Evolutionary conservation across 1,284 basidiomycete species (phyloP).

Genomic region (Tilletia horrida): DNA sequence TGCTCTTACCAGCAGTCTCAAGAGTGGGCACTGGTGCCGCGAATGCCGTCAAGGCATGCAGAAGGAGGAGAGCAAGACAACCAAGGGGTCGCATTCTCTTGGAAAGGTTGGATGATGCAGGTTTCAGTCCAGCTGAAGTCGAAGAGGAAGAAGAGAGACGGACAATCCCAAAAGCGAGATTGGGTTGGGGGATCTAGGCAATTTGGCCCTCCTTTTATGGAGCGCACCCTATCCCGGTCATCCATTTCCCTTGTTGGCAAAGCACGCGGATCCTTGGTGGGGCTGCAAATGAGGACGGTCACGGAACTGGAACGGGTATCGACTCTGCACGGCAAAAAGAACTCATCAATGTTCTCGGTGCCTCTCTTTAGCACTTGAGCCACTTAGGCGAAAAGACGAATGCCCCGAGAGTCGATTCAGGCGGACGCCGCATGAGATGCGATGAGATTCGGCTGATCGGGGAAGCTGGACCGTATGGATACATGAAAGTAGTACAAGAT

Average conservation of each 20-base stretch:
- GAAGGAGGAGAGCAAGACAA: not conserved
- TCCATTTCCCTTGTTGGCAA: not conserved
- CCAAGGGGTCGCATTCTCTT: not conserved
- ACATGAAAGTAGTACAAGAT: not conserved
- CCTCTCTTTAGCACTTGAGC: too few species aligned
- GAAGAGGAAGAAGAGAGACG: not conserved
- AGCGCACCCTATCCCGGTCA: not conserved
- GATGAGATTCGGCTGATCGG: not conserved
- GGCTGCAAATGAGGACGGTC: too few species aligned
- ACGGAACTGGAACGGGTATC: not conserved
- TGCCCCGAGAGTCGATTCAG: not conserved
- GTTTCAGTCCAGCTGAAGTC: conserved; percentile 9
- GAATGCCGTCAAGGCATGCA: not conserved
- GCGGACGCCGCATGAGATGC: not conserved
- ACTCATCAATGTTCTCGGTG: too few species aligned
- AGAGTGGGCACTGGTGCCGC: not conserved
- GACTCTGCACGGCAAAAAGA: not conserved
- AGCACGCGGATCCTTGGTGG: not conserved
- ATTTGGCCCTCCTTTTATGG: not conserved
- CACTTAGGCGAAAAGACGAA: not conserved
- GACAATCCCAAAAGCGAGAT: not conserved
- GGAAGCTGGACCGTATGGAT: not conserved
- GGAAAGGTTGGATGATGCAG: not conserved
- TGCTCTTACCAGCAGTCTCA: not conserved
- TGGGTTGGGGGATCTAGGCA: not conserved